Evolutionary conservation across 83 land plant genomes (phyloP), one percentile per base, ranked within the genome.

Genomic region (Picea abies): DNA sequence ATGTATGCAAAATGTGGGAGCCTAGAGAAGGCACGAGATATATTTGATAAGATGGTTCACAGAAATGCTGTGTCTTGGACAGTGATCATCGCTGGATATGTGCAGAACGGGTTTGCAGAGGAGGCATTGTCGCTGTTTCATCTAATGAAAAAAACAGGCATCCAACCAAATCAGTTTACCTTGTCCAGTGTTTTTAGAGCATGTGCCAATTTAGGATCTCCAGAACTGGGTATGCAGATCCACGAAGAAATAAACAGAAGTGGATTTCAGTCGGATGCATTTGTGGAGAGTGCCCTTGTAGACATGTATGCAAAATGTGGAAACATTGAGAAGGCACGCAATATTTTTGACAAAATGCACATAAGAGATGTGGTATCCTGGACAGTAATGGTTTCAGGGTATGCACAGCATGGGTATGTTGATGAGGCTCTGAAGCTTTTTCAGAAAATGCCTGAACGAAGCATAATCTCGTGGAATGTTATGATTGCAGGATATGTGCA

Each of bases 1-100:
- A 90, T 92, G 94, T 92, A 92, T 80, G 88, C 86, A 4, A 90
- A 92, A 81, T 88, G 94, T 84, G 92, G 92, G 14, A 83, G 88
- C 80, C 80, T 92, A 12, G 83, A 77, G 17, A 89, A 90, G 56
- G 84, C 91, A 17, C 84, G 85, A 52, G 52, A 41, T 4, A 89
- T 80, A 0, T 90, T 92, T 62, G 9, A 77, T 11, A 82, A 72
- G 15, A 83, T 88, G 82, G 86, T 86, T 20, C 80, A 82, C 12
- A 82, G 83, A 71, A 88, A 92, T 67, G 49, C 85, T 41, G 64
- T 90, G 11, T 39, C 89, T 37, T 92, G 92, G 90, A 90, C 88
- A 44, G 84, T 92, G 0, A 79, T 92, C 81, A 85, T 92, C 0
- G 72, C 86, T 39, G 92, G 89, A 12, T 88, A 92, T 77, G 83